Evolutionary conservation across 2,329 filamentous ascomycete genomes (phyloP), one percentile per base, ranked within the genome.

Genomic region (Anisogramma anomala): DNA sequence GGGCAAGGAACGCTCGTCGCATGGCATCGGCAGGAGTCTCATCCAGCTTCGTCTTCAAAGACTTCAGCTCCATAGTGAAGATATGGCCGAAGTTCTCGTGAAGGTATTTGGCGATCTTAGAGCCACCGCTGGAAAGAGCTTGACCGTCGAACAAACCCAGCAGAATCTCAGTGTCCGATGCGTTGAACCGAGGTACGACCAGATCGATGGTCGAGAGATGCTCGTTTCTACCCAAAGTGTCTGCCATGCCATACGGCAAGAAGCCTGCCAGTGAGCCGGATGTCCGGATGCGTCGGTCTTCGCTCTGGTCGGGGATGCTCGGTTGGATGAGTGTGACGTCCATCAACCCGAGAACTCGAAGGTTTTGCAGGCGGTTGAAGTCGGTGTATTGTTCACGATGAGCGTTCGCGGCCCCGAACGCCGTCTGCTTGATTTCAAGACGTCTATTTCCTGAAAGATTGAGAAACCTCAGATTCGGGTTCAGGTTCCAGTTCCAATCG

Each of bases 401-500:
- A 58, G 59, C 72, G 53, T 58, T 67, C 49, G 55, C 69, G 55
- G 56, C 67, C 50, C 57, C 69, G 35, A 74, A 75, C 6, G 72
- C 67, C 19, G 74, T 76, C 51, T 75, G 72, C 55, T 82, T 82
- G 65, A 98, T 96, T 61, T 98, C 91, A 25, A 98, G 65, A 37
- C 89, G 79, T 61, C 94, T 95, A 65, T 98, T 98, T 38, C 91
- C 91, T 0, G 89, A 96, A 55, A 98, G 70, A 55, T 96, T 98
- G 48, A 98, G 79, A 56, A 93, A 98, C 48, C 88, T 83, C 50
- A 98, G 66, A 53, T 95, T 93, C 36, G 84, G 85, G 55, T 98
- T 98, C 71, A 91, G 84, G 56, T 96, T 96, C 91, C 91, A 98
- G 55, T 98, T 98, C 91, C 91, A 98, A 58, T 98, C 91, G 57